A percentile compares a stretch with the other conserved stretches of the same genome.
phyloP scores from a whole-genome alignment of 306 rosid genomes.

The Trifolium fragiferum region DNA sequence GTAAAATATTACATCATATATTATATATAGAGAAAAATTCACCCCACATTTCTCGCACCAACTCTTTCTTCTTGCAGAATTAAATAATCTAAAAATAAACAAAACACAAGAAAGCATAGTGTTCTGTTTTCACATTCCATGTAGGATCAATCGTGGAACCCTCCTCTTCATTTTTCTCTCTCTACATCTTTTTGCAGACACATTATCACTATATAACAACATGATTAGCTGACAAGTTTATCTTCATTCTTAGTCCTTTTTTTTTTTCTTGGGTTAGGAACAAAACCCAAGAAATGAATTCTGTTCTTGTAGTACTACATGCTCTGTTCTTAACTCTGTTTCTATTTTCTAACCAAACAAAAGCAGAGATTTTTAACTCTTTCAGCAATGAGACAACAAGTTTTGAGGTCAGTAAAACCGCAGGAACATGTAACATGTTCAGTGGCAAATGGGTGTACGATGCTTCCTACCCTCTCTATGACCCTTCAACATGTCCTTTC shows the following conservation, averaged over 20 bases:
- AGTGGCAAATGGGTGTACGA: conserved; percentile 81
- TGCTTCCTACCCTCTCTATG: conserved; percentile 73
- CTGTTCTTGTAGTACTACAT: conserved; percentile 28
- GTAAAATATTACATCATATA: too few species aligned
- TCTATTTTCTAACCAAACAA: conserved; percentile 53
- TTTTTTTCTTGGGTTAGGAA: conserved; percentile 38
- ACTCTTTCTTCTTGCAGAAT: background rate
- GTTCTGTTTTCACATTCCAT: conserved; percentile 41
- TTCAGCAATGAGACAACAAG: conserved; percentile 23
- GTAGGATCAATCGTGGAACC: conserved; percentile 32
- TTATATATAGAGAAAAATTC: too few species aligned
- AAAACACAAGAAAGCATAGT: background rate
- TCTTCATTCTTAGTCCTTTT: conserved; percentile 47
- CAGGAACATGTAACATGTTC: conserved; percentile 66
- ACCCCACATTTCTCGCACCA: too few species aligned
- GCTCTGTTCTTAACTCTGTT: conserved; percentile 56
- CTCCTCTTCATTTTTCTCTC: conserved; percentile 1
- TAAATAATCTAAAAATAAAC: background rate
- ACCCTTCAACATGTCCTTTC: conserved; percentile 76
- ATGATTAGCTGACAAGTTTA: conserved; percentile 40
- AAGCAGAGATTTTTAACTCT: conserved; percentile 48
- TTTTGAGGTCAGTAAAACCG: conserved; percentile 35
- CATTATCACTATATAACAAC: conserved; percentile 60
- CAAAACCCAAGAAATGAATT: conserved; percentile 75
- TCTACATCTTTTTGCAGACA: conserved; percentile 23